Percentiles rank a stretch among this genome's conserved stretches.
These are phyloP conservation scores for Vigna reflexopilosa DNA, from an alignment of 306 rosid species.

Conservation along the genomic window DNA sequence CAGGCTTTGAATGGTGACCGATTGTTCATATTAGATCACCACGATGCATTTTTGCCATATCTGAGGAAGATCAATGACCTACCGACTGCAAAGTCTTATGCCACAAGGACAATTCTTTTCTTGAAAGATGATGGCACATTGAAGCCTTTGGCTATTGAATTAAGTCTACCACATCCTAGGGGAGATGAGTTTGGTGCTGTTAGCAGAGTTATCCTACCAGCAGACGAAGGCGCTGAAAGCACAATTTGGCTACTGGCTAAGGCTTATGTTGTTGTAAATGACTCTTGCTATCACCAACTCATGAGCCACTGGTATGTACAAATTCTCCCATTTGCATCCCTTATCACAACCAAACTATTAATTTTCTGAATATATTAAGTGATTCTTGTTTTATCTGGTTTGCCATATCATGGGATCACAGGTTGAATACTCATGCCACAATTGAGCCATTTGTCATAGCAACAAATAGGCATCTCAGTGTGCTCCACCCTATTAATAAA, in stretches of 20 bases:
- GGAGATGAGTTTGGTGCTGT: conserved; percentile 57
- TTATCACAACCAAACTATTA: background rate
- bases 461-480: conserved; percentile 46
- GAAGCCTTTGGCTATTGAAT: conserved; percentile 69
- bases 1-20: conserved; percentile 59
- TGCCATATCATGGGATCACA: conserved; percentile 14
- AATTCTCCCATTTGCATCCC: background rate
- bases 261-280: conserved; percentile 67
- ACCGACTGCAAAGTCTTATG: conserved; percentile 50
- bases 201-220: conserved; percentile 60
- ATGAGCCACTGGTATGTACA: conserved; percentile 65
- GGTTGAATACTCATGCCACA: conserved; percentile 71
- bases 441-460: conserved; percentile 63
- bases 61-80: conserved; percentile 50
- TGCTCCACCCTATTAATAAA: conserved; percentile 43
- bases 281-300: conserved; percentile 67
- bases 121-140: conserved; percentile 66
- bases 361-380: background rate
- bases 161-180: conserved; percentile 62
- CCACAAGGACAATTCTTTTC: conserved; percentile 68
- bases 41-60: conserved; percentile 65
- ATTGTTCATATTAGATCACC: conserved; percentile 68
- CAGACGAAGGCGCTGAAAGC: conserved; percentile 54
- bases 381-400: background rate
- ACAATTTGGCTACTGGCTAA: conserved; percentile 70